Evolutionary conservation across 176 grass and related monocot species (phyloP), one percentile per base, ranked within the genome.

Genomic region (Poa annua): DNA sequence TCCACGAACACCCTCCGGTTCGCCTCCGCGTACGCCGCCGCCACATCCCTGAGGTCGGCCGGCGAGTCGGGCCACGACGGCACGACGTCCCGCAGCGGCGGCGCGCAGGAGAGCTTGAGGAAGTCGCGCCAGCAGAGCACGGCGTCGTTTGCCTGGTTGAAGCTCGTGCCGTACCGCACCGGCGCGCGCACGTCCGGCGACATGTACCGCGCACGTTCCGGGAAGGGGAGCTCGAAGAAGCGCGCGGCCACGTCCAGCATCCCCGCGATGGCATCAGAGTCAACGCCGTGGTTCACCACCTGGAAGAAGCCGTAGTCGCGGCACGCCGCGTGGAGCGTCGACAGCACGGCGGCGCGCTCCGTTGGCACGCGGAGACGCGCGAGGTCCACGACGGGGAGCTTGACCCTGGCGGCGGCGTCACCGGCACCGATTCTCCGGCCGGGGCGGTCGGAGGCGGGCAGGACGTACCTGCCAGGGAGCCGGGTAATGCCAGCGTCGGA

Each of bases 61-160:
- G 96, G 96, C 24, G 57, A 34, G 66, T 76, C 53, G 5, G 96
- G 96, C 89, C 92, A 98, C 3, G 53, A 65, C 3, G 81, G 79
- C 0, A 77, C 77, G 11, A 86, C 66, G 7, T 17, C 66, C 53
- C 12, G 12, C 13, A 74, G 71, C 71, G 86, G 53, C 24, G 90
- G 86, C 10, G 86, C 80, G 89, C 91, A 95, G 56, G 42, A 91
- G 78, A 99, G 87, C 89, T 99, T 99, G 54, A 99, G 85, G 71
- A 99, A 99, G 84, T 99, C 93, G 1, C 93, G 89, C 96, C 96
- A 99, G 69, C 78, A 99, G 17, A 99, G 91, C 11, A 99, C 93
- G 22, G 72, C 59, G 83, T 99, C 96, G 36, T 83, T 88, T 22
- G 80, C 85, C 93, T 96, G 93, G 87, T 99, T 99, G 91, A 96